Evolutionary conservation across 2,329 filamentous ascomycete genomes (phyloP).

Genomic region (Aureobasidium sp.): DNA sequence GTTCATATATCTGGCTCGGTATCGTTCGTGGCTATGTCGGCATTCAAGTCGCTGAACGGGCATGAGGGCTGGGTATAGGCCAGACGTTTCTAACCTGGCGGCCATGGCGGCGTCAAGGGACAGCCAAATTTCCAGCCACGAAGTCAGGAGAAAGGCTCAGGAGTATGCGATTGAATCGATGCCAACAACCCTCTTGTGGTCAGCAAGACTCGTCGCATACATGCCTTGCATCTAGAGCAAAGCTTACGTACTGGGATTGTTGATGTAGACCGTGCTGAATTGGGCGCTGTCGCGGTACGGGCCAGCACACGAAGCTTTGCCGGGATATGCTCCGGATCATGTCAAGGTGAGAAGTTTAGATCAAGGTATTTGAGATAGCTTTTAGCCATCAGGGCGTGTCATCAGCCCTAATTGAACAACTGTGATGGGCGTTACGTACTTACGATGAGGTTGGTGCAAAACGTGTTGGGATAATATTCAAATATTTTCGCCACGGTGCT

Average conservation of each 20-base stretch:
- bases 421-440: not conserved
- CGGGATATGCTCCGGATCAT: not conserved
- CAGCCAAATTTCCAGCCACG: not conserved
- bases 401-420: not conserved
- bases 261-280: not conserved
- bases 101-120: not conserved
- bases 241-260: not conserved
- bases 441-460: not conserved
- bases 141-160: not conserved
- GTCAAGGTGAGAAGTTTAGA: not conserved
- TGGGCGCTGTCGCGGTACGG: slow-evolving; percentile 2
- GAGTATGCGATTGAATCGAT: not conserved
- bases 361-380: slow-evolving; percentile 4
- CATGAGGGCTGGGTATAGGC: not conserved
- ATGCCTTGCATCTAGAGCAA: not conserved
- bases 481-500: not conserved
- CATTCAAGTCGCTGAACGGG: not conserved
- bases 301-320: not conserved
- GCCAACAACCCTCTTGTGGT: not conserved
- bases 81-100: not conserved
- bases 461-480: not conserved
- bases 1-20: not conserved
- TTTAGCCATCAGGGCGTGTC: not conserved
- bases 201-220: not conserved
- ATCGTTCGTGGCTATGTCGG: not conserved